Evolutionary conservation across 2,329 filamentous ascomycete genomes (phyloP).

Genomic region (Sclerotinia glacialis): DNA sequence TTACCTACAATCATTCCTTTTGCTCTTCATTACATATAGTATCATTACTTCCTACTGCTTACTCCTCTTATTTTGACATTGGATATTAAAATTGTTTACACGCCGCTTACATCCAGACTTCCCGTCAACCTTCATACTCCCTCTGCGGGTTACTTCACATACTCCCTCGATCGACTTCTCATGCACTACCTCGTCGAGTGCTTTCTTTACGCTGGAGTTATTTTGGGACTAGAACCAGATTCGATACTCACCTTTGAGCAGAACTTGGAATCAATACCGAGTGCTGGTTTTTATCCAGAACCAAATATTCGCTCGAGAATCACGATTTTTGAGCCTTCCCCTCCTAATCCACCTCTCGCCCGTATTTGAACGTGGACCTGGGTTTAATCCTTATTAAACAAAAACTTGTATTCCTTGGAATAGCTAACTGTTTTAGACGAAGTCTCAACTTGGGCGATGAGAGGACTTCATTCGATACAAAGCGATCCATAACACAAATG

Average conservation of each 20-base stretch:
- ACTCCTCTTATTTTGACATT: neutral
- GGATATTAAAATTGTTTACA: neutral
- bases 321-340: neutral
- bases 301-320: neutral
- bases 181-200: slow-evolving; percentile 12
- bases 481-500: slow-evolving; percentile 7
- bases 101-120: neutral
- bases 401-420: neutral
- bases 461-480: slow-evolving; percentile 1
- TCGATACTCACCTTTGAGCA: slow-evolving; percentile 5
- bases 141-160: neutral
- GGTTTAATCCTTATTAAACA: no score
- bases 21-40: neutral
- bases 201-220: slow-evolving; percentile 2
- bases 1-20: slow-evolving; percentile 8
- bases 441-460: neutral
- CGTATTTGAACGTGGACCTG: neutral
- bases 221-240: slow-evolving; percentile 5
- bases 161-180: neutral
- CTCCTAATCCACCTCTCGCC: neutral
- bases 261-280: neutral
- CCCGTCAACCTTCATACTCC: neutral
- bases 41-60: neutral
- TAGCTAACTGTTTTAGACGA: neutral
- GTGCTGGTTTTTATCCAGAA: neutral